Conservation (phyloP, 805 yeast genomes). For the Wickerhamomyces ciferrii region DNA sequence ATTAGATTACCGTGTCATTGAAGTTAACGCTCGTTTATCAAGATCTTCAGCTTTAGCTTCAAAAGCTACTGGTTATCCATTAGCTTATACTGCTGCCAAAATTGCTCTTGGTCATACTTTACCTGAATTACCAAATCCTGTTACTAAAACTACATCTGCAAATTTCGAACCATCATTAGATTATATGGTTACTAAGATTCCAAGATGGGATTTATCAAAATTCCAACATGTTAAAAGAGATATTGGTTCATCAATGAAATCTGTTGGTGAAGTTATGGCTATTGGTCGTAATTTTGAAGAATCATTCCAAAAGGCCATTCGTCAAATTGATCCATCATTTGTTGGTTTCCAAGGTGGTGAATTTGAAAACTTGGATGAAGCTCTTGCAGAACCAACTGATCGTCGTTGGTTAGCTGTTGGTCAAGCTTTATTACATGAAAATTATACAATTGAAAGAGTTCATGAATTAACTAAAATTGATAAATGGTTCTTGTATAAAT, state of each 20-base stretch:
- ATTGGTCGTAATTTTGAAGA: slow-evolving; percentile 98
- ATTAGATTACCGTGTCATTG: slow-evolving; percentile 92
- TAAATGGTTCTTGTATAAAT: slow-evolving; percentile 91
- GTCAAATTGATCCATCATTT: slow-evolving; percentile 90
- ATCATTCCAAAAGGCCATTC: slow-evolving; percentile 93
- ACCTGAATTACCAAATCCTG: slow-evolving; percentile 94
- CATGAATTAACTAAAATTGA: slow-evolving; percentile 92
- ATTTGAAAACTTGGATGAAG: slow-evolving; percentile 72
- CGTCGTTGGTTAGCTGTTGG: slow-evolving; percentile 98
- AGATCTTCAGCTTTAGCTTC: slow-evolving; percentile 98
- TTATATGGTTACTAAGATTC: slow-evolving; percentile 94
- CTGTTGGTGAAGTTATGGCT: slow-evolving; percentile 99
- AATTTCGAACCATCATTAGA: slow-evolving; percentile 96
- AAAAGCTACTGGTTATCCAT: slow-evolving; percentile 97
- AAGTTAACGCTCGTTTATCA: slow-evolving; percentile 94
- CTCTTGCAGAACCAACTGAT: slow-evolving; percentile 83
- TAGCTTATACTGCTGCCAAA: slow-evolving; percentile 98
- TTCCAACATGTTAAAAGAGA: slow-evolving; percentile 93
- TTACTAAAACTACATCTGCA: slow-evolving; percentile 93
- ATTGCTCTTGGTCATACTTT: slow-evolving; percentile 91
- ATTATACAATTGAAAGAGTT: slow-evolving; percentile 85
- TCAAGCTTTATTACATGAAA: slow-evolving; percentile 89
- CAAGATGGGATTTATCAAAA: slow-evolving; percentile 96
- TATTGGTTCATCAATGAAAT: slow-evolving; percentile 95
- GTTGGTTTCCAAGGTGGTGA: slow-evolving; percentile 89